Evolutionary conservation across 2,329 filamentous ascomycete genomes (phyloP).

Genomic region (Aspergillus sp.): DNA sequence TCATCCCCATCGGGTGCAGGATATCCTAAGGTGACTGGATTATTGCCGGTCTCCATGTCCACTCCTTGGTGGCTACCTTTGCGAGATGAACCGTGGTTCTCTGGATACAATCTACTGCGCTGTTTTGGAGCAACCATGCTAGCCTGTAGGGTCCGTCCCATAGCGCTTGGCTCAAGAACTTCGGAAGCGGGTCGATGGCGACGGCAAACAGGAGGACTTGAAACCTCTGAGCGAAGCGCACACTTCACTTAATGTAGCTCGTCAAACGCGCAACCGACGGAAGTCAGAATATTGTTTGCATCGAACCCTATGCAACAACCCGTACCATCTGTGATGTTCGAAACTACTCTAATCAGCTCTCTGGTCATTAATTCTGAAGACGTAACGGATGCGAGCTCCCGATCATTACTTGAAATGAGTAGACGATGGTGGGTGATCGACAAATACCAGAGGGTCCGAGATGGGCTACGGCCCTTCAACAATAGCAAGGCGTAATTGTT

Average conservation of each 20-base stretch:
- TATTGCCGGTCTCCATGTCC: no score
- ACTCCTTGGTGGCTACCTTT: not conserved
- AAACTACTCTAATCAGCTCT: not conserved
- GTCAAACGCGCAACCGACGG: no score
- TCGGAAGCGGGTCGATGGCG: not conserved
- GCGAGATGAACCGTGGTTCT: not conserved
- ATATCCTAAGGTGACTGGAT: no score
- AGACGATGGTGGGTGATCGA: no score
- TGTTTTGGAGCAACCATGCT: not conserved
- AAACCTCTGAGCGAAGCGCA: not conserved
- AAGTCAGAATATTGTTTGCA: not conserved
- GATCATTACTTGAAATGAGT: not conserved
- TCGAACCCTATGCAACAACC: not conserved
- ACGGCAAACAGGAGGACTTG: not conserved
- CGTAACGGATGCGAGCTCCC: no score
- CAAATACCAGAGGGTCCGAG: no score
- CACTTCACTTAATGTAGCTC: no score
- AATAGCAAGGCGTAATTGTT: no score
- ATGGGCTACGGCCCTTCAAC: no score
- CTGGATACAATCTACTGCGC: not conserved
- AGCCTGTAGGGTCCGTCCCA: not conserved
- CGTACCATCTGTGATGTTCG: not conserved
- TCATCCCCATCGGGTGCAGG: not conserved
- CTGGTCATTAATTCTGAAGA: not conserved
- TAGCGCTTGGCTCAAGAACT: not conserved